These are phyloP conservation scores for Spinellus fusiger DNA, from an alignment of 192 early-diverging fungal species.

Conservation along the genomic window DNA sequence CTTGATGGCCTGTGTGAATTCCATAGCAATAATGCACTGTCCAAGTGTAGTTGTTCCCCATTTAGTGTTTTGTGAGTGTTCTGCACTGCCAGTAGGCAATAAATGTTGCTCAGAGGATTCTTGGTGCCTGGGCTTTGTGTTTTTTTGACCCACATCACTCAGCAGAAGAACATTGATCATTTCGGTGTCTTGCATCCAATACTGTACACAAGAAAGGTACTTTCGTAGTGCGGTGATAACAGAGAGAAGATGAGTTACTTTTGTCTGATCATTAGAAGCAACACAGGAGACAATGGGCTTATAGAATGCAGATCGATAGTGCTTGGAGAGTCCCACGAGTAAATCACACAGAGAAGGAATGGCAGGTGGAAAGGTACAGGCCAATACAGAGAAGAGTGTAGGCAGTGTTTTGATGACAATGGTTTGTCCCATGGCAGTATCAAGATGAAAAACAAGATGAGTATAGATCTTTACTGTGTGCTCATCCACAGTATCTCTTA, in stretches of 20 bases:
- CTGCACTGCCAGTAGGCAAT: not conserved
- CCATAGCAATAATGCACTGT: constrained; percentile 43
- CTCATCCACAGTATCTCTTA: constrained; percentile 14
- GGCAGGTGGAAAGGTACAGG: constrained; percentile 26
- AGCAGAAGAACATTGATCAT: constrained; percentile 49
- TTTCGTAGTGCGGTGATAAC: constrained; percentile 35
- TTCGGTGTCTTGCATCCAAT: constrained; percentile 51
- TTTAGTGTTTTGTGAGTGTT: not conserved
- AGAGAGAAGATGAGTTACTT: constrained; percentile 35
- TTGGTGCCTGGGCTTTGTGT: constrained; percentile 12
- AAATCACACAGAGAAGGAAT: constrained; percentile 33
- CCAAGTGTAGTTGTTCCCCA: constrained; percentile 53
- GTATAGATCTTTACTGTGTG: constrained; percentile 7
- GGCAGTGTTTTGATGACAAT: constrained; percentile 39
- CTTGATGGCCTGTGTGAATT: constrained; percentile 44
- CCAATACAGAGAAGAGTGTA: constrained; percentile 41
- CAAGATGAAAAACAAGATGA: constrained; percentile 21
- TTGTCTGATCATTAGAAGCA: constrained; percentile 37
- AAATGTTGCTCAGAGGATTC: not conserved
- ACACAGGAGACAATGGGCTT: constrained; percentile 52
- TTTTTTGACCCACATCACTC: constrained; percentile 41
- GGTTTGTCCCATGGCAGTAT: constrained; percentile 21
- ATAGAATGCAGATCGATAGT: constrained; percentile 35
- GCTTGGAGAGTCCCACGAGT: constrained; percentile 31
- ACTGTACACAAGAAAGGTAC: constrained; percentile 42